Base-by-base conservation (phyloP, 768 basidiomycete species). In the Serpula lacrymans region DNA sequence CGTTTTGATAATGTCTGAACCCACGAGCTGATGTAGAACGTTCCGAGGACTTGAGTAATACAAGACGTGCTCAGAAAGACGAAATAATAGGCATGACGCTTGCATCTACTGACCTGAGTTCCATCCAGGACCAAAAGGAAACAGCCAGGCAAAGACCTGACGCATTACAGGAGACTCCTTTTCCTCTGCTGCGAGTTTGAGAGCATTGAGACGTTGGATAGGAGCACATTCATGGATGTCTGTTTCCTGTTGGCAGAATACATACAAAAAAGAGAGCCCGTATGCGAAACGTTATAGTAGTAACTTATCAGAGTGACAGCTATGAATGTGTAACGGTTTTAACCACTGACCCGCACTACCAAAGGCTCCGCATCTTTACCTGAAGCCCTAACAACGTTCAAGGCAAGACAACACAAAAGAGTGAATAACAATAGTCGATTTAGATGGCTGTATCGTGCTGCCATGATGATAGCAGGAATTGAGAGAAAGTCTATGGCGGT, bases 1-100 rank as follows among this genome's bases (percentile, higher is more conserved):
- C 41, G 28, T 39, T 25, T 46, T 21, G 29, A 41, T 49, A 27
- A n/a, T 21, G 27, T 4, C 23, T 37, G 30, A 43, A 47, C 45
- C 57, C 60, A 93, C 91, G 90, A 94, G 73, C 88, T 92, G 65
- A 94, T 94, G 70, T 94, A 94, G 72, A 94, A 92, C 14, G 92
- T 94, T 47, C 88, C 92, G 21, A 94, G 72, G 41, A 96, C 78
- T 77, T 49, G 22, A 33, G 39, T 25, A 53, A 49, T 39, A 53
- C 43, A 52, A 22, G 22, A 9, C 36, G 38, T 25, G 6, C 23
- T n/a, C n/a, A n/a, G n/a, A n/a, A n/a, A n/a, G n/a, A n/a, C n/a
- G n/a, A n/a, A 27, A 13, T 5, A 16, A 13, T 14, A 32, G 25
- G 20, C 32, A 21, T 8, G 20, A 60, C 69, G 48, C 27, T 22